These are phyloP conservation scores for Fusarium staphyleae DNA, from an alignment of 2,329 filamentous ascomycete species.

Conservation along the genomic window DNA sequence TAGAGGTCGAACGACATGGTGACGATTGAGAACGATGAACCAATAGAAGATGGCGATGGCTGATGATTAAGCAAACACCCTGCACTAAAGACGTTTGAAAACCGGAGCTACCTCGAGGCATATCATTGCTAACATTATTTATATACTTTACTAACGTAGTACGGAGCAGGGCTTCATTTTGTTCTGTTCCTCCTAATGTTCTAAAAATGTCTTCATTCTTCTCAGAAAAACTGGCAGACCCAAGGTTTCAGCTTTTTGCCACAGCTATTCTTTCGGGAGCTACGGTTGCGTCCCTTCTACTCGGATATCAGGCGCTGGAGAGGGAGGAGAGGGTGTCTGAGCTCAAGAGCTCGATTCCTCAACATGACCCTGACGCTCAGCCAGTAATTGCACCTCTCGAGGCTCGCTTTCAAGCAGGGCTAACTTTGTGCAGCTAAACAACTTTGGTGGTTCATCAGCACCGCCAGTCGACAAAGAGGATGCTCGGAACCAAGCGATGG, in stretches of 20 bases:
- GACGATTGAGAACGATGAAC: conserved; percentile 22
- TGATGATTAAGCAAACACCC: conserved; percentile 33
- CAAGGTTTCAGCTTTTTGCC: conserved; percentile 68
- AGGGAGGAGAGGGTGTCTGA: conserved; percentile 60
- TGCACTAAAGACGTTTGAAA: conserved; percentile 17
- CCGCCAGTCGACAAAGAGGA: conserved; percentile 65
- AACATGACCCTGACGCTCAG: conserved; percentile 28
- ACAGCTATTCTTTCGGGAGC: conserved; percentile 73
- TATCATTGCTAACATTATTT: background rate
- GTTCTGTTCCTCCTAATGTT: conserved; percentile 17
- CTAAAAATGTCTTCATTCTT: conserved; percentile 54
- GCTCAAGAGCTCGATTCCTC: conserved; percentile 67
- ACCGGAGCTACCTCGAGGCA: background rate
- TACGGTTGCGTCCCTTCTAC: conserved; percentile 64
- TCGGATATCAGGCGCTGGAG: conserved; percentile 68
- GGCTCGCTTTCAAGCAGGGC: conserved; percentile 24
- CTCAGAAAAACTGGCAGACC: conserved; percentile 53
- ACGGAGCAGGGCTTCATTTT: conserved; percentile 1
- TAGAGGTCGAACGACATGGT: conserved; percentile 11
- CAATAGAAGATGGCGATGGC: conserved; percentile 14
- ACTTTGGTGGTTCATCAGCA: conserved; percentile 62
- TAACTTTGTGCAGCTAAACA: conserved; percentile 59
- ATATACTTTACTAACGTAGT: background rate
- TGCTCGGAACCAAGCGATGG: conserved; percentile 63
- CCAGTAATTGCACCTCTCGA: conserved; percentile 20